Base-by-base conservation (phyloP, 2,329 filamentous ascomycete species). In the Xylariaceae sp. region DNA sequence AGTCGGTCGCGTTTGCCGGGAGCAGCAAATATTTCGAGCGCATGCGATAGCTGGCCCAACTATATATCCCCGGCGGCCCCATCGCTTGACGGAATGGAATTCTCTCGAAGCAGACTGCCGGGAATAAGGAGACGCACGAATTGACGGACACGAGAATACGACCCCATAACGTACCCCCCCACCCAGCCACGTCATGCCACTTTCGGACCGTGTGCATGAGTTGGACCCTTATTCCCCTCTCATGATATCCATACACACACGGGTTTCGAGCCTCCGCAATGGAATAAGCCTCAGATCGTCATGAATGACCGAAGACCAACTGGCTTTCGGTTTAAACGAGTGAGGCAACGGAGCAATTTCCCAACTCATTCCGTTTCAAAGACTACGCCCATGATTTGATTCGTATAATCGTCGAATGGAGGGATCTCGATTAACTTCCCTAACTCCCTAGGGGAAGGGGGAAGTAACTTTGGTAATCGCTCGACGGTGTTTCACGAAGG, bases 1-100 rank as follows among this genome's bases (percentile, higher is more conserved):
- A 95, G 76, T 95, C 91, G 32, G 90, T 97, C 34, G 91, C 91
- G 41, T 83, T 97, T 54, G 89, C 96, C 70, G 88, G 90, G 42
- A 86, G 88, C 47, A 95, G 89, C 69, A 82, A 86, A 57, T 99
- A 85, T 74, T 99, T 99, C 71, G 91, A 96, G 76, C 83, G 94
- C 68, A 91, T 84, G 72, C 83, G 91, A 76, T 95, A 77, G 77
- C 31, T 50, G 30, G 41, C 12, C 9, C 29, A 48, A 4, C 9
- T 41, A 6, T 19, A 19, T 19, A 19, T 19, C 42, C 3, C 11
- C 9, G 31, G 2, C 34, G 39, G 8, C 31, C 41, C 26, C 40
- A 37, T 31, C 29, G 32, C 41, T 27, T 27, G 47, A 35, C 27
- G 11, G 7, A 31, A 31, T 35, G 42, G 31, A n/a, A 47, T 31